These are phyloP conservation scores for Choiromyces venosus DNA, from an alignment of 495 filamentous ascomycete genomes.

Conservation along the genomic window DNA sequence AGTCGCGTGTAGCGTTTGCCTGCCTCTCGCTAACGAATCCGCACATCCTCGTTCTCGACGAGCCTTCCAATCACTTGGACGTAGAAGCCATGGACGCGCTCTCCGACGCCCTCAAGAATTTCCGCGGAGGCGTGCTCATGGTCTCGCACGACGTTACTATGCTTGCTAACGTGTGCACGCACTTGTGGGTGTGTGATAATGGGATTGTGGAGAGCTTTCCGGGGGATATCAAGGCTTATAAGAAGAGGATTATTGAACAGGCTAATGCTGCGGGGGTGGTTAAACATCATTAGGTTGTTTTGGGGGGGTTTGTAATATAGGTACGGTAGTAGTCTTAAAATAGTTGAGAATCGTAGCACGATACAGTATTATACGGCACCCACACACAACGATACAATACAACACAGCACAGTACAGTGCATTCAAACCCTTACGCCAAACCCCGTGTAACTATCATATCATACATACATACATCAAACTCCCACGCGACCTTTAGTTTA, in stretches of 20 bases:
- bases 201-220: conserved; percentile 96
- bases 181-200: conserved; percentile 92
- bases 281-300: conserved; percentile 42
- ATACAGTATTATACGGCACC: not conserved
- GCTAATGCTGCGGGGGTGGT: conserved; percentile 84
- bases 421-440: not conserved
- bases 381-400: not conserved
- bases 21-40: conserved; percentile 88
- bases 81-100: conserved; percentile 99
- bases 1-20: conserved; percentile 95
- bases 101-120: conserved; percentile 70
- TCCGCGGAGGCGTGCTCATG: conserved; percentile 95
- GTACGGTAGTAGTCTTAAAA: no score
- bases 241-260: conserved; percentile 89
- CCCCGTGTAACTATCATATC: not conserved
- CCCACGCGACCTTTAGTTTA: no score
- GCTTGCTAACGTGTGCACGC: conserved; percentile 90
- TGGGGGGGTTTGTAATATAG: not conserved
- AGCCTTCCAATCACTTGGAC: conserved; percentile 96
- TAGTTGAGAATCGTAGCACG: not conserved
- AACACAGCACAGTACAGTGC: no score
- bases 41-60: conserved; percentile 96
- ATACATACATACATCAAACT: no score
- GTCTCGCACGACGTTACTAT: conserved; percentile 99
- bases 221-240: conserved; percentile 93